Percentiles rank a stretch among this genome's conserved stretches.
These are phyloP conservation scores for Ustilago shanxiensis DNA, from an alignment of 1,284 basidiomycete genomes.

Conservation along the genomic window DNA sequence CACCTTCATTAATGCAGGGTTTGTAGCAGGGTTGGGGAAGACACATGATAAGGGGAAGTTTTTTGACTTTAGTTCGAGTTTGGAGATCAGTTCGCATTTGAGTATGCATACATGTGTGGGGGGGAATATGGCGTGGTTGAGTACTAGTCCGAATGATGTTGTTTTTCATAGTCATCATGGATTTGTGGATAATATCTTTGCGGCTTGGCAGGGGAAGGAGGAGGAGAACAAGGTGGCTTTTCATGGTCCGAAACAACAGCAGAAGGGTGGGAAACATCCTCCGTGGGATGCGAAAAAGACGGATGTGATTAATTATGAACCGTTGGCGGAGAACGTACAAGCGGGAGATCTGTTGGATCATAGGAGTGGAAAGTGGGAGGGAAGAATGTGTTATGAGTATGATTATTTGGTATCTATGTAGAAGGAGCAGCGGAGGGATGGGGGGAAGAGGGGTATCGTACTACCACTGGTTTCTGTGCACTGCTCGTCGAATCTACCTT, in stretches of 20 bases:
- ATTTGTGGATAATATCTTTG: slow-evolving; percentile 19
- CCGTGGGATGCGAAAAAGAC: slow-evolving; percentile 25
- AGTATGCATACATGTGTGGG: slow-evolving; percentile 42
- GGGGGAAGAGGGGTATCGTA: too few species aligned
- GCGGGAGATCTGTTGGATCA: slow-evolving; percentile 34
- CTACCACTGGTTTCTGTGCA: too few species aligned
- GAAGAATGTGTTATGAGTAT: slow-evolving; percentile 42
- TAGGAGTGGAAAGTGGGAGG: slow-evolving; percentile 25
- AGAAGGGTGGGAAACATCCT: slow-evolving; percentile 14
- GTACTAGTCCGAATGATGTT: slow-evolving; percentile 21
- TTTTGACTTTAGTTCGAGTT: slow-evolving; percentile 35
- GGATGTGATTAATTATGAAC: slow-evolving; percentile 35
- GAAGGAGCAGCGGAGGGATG: neutral
- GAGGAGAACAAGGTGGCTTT: slow-evolving; percentile 17
- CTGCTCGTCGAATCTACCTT: too few species aligned
- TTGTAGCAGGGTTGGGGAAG: slow-evolving; percentile 15
- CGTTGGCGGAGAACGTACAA: slow-evolving; percentile 27
- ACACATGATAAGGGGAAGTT: slow-evolving; percentile 33
- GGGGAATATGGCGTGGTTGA: slow-evolving; percentile 36
- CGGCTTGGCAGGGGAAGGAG: slow-evolving; percentile 22
- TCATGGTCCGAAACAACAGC: slow-evolving; percentile 36
- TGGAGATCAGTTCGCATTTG: slow-evolving; percentile 36
- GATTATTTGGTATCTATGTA: slow-evolving; percentile 21
- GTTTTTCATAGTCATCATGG: slow-evolving; percentile 28
- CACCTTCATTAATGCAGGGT: slow-evolving; percentile 26